Base-by-base conservation (phyloP, 2,329 filamentous ascomycete genomes). In the Magnaporthiopsis rhizophila region DNA sequence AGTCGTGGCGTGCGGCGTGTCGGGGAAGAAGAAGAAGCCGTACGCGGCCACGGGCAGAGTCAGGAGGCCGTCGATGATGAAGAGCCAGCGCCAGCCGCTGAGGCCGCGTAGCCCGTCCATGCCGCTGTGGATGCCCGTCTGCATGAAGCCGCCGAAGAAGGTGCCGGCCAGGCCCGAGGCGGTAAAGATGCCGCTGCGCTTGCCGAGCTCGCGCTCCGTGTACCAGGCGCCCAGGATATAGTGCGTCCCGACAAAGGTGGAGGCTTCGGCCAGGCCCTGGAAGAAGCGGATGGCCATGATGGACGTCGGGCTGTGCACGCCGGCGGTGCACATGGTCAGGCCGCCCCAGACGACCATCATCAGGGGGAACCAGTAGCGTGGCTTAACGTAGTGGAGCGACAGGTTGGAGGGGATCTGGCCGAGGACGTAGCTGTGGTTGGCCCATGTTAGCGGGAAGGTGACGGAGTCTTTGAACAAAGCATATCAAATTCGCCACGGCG, bases 281-380 rank as follows among this genome's bases (percentile, higher is more conserved):
- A 83, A 80, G 73, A 83, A 82, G 5, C 85, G 81, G 67, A 87
- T 85, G 1, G 79, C 84, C 81, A 86, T 86, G 69, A 88, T 85
- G 59, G 81, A 73, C 66, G 79, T 74, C 0, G 83, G 82, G 4
- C 75, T 78, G 9, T 82, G 78, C 0, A 76, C 79, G 3, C 80
- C 78, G 1, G 83, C 84, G 1, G 84, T 86, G 50, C 80, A 75
- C 83, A 89, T 87, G 2, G 87, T 89, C 32, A 90, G 73, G 0
- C 79, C 76, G 2, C 83, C 86, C 88, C 87, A 90, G 65, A 84
- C 70, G 26, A 87, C 65, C 81, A 88, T 87, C 80, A 86, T 87
- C 34, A 77, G 69, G 0, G 86, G 86, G 69, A 87, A 87, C 77
- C 84, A 89, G 66, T 84, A 77, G n/a, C 86, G 79, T 2, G 86